Percentiles rank a stretch among this genome's conserved stretches.
Evolutionary conservation across 1,139 yeast genomes (phyloP).

Genomic region (Geotrichum restrictum): DNA sequence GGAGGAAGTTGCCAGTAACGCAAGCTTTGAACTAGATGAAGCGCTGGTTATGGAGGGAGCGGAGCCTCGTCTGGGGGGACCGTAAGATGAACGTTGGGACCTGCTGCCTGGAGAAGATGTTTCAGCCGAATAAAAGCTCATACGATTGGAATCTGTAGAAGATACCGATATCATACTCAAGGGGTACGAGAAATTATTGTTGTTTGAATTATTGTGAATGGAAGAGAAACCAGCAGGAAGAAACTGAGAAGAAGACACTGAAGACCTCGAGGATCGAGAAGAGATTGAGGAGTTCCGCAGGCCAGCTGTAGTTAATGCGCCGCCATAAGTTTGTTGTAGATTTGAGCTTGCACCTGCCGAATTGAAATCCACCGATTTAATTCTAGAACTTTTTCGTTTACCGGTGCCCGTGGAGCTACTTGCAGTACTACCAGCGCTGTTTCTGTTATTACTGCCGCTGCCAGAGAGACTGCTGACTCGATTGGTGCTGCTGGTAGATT

Average conservation of each 20-base stretch:
- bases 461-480: neutral
- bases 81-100: neutral
- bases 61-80: neutral
- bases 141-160: neutral
- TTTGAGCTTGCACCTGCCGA: too few species aligned
- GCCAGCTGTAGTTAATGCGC: too few species aligned
- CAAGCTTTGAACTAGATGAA: neutral
- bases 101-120: neutral
- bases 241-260: neutral
- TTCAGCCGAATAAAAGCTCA: neutral
- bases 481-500: too few species aligned
- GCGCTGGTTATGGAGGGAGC: neutral
- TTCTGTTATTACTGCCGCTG: neutral
- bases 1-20: neutral
- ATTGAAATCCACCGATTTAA: too few species aligned
- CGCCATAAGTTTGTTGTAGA: too few species aligned
- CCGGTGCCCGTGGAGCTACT: neutral
- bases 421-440: neutral
- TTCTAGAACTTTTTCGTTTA: neutral
- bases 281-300: neutral
- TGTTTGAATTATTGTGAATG: neutral
- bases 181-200: slow-evolving; percentile 1
- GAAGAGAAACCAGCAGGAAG: too few species aligned
- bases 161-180: neutral
- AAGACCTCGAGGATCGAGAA: neutral